Conservation (phyloP, 176 grass and related monocot genomes). For the Leersia perrieri region DNA sequence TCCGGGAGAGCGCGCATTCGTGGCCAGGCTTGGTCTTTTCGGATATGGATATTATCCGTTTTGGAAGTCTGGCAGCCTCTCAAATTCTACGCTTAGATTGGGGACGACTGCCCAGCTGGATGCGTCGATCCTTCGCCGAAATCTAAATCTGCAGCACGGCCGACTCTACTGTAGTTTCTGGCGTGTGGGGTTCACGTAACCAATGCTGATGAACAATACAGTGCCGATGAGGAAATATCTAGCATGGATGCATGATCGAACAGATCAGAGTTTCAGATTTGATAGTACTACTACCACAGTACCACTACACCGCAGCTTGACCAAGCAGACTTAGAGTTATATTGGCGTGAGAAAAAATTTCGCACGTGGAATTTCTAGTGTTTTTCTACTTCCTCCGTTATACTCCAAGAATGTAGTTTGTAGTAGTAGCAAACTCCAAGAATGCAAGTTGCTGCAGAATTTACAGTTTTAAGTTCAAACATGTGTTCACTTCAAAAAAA, state of each 20-base stretch:
- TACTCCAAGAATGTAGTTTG: too few relatives aligned
- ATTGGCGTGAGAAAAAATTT: background rate
- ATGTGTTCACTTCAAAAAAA: too few relatives aligned
- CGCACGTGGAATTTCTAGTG: background rate
- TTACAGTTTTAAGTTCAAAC: background rate
- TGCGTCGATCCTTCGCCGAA: background rate
- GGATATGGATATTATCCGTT: conserved; percentile 74
- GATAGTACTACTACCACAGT: too few relatives aligned
- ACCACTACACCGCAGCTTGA: background rate
- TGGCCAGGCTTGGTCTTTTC: conserved; percentile 59
- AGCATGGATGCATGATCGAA: background rate
- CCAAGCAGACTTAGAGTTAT: background rate
- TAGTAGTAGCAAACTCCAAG: background rate
- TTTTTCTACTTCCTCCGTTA: too few relatives aligned
- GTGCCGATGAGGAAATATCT: background rate
- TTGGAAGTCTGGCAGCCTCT: conserved; percentile 46
- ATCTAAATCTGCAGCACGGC: conserved; percentile 36
- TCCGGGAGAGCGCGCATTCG: conserved; percentile 48
- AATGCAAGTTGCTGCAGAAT: background rate
- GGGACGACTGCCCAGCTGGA: background rate
- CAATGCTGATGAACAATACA: background rate
- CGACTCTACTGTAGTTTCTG: background rate
- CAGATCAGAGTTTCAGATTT: background rate
- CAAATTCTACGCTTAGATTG: conserved; percentile 17
- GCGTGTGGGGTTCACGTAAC: background rate